Evolutionary conservation across 2,329 filamentous ascomycete species (phyloP).

Genomic region (Cercospora zeina): DNA sequence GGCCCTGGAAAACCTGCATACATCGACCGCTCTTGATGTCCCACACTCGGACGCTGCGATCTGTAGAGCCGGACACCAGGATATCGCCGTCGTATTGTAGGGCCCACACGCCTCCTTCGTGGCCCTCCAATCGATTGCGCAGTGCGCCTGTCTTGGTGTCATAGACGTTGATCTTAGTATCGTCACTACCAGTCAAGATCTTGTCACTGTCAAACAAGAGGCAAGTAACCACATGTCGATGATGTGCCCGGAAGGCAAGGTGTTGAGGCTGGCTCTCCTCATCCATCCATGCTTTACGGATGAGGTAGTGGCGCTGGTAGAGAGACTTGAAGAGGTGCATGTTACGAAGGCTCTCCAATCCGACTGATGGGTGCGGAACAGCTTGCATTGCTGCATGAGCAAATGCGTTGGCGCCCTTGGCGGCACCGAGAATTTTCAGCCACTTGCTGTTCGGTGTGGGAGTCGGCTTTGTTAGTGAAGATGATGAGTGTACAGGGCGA

Average conservation of each 20-base stretch:
- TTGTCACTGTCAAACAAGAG: conserved; percentile 98
- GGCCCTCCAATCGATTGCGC: conserved; percentile 79
- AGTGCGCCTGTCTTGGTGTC: conserved; percentile 92
- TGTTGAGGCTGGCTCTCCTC: conserved; percentile 79
- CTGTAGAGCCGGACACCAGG: conserved; percentile 91
- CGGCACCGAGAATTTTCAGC: conserved; percentile 53
- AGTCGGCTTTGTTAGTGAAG: conserved; percentile 47
- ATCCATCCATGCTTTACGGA: conserved; percentile 88
- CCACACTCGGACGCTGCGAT: conserved; percentile 98
- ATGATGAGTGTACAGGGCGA: conserved; percentile 30
- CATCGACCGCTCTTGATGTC: conserved; percentile 92
- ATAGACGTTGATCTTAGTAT: conserved; percentile 96
- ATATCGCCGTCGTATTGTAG: conserved; percentile 94
- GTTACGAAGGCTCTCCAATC: conserved; percentile 73
- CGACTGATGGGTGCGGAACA: conserved; percentile 78
- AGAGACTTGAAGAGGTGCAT: conserved; percentile 95
- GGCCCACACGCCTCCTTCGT: conserved; percentile 97
- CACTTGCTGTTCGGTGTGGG: conserved; percentile 43
- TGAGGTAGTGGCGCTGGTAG: conserved; percentile 88
- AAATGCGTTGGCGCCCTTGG: conserved; percentile 81
- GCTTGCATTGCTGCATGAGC: conserved; percentile 81
- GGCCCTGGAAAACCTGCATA: conserved; percentile 94
- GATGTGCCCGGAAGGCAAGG: conserved; percentile 93
- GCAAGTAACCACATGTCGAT: conserved; percentile 94
- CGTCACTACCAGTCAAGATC: conserved; percentile 95